These are phyloP conservation scores for Xylaria sp. DNA, from an alignment of 2,329 filamentous ascomycete species.

Conservation along the genomic window DNA sequence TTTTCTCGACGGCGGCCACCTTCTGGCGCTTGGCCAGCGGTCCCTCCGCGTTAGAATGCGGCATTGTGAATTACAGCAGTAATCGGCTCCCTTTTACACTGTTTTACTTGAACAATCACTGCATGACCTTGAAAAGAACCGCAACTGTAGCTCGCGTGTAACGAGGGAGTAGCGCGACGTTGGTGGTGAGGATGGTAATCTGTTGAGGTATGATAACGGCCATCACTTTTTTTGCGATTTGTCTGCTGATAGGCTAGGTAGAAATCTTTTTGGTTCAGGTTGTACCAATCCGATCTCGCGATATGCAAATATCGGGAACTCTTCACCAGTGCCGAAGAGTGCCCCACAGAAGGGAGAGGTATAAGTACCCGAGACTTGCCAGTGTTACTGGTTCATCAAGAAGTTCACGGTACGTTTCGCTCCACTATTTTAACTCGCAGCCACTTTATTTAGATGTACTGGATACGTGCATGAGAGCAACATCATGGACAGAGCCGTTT, in stretches of 20 bases:
- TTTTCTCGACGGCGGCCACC: conserved; percentile 42
- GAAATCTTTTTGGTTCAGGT: neutral
- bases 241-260: neutral
- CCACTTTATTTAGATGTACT: too few relatives aligned
- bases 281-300: neutral
- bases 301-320: neutral
- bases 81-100: neutral
- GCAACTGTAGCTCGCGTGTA: neutral
- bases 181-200: neutral
- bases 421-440: too few relatives aligned
- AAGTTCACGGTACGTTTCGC: too few relatives aligned
- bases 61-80: conserved; percentile 39
- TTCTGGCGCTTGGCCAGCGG: conserved; percentile 75
- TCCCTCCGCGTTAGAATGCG: conserved; percentile 52
- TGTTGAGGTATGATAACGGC: neutral
- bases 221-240: neutral
- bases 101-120: neutral
- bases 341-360: too few relatives aligned
- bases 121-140: neutral
- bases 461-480: too few relatives aligned
- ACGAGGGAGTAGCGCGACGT: neutral
- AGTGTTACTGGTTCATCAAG: too few relatives aligned
- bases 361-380: too few relatives aligned
- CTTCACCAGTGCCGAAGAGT: too few relatives aligned
- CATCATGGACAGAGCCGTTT: too few relatives aligned